Conservation (phyloP, 1,284 basidiomycete genomes). For the Mycena citricolor region DNA sequence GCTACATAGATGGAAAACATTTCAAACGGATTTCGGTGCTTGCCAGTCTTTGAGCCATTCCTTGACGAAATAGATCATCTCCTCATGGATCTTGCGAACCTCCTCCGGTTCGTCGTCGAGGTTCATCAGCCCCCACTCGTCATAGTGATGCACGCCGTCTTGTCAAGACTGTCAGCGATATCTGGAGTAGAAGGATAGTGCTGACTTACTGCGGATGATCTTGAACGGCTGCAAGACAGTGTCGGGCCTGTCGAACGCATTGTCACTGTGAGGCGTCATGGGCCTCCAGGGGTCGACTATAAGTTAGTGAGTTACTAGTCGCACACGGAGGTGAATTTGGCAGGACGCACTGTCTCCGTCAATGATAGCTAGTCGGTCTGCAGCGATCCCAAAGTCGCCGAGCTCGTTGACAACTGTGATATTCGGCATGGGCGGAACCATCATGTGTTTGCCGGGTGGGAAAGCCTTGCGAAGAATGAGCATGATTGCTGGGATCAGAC, state of each 20-base stretch:
- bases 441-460: constrained; percentile 73
- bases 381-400: constrained; percentile 74
- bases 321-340: constrained; percentile 17
- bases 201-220: constrained; percentile 71
- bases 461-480: constrained; percentile 58
- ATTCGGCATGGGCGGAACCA: constrained; percentile 72
- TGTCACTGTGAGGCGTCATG: constrained; percentile 80
- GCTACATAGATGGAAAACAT: no score
- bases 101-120: constrained; percentile 69
- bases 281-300: constrained; percentile 88
- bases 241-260: constrained; percentile 69
- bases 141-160: constrained; percentile 91
- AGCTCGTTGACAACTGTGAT: constrained; percentile 76
- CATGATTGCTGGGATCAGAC: neutral
- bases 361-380: constrained; percentile 83
- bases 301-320: constrained; percentile 16
- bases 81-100: constrained; percentile 78
- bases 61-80: constrained; percentile 79
- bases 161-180: constrained; percentile 9
- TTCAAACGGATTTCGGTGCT: no score
- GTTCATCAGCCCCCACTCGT: constrained; percentile 77
- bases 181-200: neutral
- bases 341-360: constrained; percentile 67
- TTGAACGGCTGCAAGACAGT: constrained; percentile 82
- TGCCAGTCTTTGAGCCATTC: constrained; percentile 79